Evolutionary conservation across 2,329 filamentous ascomycete species (phyloP).

Genomic region (Myriosclerotinia duriaeana): DNA sequence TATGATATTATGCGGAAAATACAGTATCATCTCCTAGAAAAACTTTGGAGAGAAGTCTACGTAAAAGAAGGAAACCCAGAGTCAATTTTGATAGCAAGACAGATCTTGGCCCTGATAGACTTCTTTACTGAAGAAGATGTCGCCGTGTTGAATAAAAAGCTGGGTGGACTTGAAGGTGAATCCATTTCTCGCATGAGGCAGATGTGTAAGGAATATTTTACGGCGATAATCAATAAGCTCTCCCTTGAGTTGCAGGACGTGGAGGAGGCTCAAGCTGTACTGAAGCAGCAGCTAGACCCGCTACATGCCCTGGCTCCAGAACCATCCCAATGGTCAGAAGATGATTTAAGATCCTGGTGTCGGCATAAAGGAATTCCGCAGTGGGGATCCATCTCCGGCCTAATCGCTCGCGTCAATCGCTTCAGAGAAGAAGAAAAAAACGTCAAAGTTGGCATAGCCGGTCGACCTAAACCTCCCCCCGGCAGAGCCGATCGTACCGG

Average conservation of each 20-base stretch:
- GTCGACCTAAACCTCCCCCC: background rate
- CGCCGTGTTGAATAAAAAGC: background rate
- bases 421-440: conserved; percentile 11
- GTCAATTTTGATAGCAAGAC: background rate
- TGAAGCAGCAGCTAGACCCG: background rate
- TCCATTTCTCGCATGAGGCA: background rate
- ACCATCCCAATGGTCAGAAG: conserved; percentile 15
- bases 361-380: conserved; percentile 14
- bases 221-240: background rate
- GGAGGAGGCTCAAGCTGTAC: background rate
- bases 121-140: conserved; percentile 11
- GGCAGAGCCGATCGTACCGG: conserved; percentile 16
- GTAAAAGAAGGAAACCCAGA: background rate
- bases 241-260: background rate
- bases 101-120: background rate
- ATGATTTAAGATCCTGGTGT: conserved; percentile 21
- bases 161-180: background rate
- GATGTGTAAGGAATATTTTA: background rate
- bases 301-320: conserved; percentile 9
- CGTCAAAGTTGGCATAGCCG: conserved; percentile 12
- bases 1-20: background rate
- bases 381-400: conserved; percentile 13
- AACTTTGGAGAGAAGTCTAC: conserved; percentile 6
- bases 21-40: conserved; percentile 7
- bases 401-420: conserved; percentile 16